A percentile compares a stretch with the other conserved stretches of the same genome.
phyloP scores from a whole-genome alignment of 2,329 filamentous ascomycete species.

The Penicillium vulpinum region DNA sequence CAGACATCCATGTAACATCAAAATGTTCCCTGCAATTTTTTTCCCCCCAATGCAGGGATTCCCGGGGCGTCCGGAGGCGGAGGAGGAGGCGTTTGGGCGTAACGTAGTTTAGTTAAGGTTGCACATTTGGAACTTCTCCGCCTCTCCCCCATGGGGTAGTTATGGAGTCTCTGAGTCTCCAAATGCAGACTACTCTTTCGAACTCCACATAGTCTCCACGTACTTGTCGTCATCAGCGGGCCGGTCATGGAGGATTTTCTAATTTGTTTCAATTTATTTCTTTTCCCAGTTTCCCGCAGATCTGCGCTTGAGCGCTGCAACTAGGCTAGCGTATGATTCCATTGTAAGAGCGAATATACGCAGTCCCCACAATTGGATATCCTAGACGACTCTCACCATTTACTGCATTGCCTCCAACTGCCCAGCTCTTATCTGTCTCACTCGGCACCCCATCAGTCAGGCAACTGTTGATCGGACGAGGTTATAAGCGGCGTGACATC shows the following conservation, averaged over 20 bases:
- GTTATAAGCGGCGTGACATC: not conserved
- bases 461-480: not conserved
- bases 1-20: too few species aligned
- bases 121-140: not conserved
- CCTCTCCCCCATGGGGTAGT: conserved; percentile 9
- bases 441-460: not conserved
- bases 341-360: not conserved
- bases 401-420: not conserved
- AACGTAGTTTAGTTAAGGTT: conserved; percentile 3
- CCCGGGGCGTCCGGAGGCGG: not conserved
- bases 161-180: not conserved
- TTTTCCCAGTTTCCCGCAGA: not conserved
- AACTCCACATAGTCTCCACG: conserved; percentile 4
- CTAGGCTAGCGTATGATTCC: not conserved
- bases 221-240: not conserved
- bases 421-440: not conserved
- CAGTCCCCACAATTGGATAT: not conserved
- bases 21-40: too few species aligned
- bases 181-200: not conserved
- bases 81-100: not conserved
- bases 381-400: not conserved
- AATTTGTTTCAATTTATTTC: too few species aligned
- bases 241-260: too few species aligned
- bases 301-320: not conserved
- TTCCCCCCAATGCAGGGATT: too few species aligned